A percentile compares a stretch with the other conserved stretches of the same genome.
Evolutionary conservation across 2,329 filamentous ascomycete genomes (phyloP).

Genomic region (Xylariaceae sp.): DNA sequence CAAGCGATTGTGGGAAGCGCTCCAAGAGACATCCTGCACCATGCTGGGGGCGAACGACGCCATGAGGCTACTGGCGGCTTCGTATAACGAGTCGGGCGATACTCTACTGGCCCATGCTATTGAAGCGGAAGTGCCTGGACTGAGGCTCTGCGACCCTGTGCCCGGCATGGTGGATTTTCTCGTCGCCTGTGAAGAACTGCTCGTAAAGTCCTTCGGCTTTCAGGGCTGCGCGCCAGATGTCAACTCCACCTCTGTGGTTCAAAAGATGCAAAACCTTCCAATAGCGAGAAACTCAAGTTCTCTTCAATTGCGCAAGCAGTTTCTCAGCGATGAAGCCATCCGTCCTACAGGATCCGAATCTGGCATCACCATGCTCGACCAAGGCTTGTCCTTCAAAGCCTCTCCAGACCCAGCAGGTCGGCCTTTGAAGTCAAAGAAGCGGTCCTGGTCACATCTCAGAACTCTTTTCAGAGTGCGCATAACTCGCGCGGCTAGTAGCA

Average conservation of each 20-base stretch:
- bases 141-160: conserved; percentile 13
- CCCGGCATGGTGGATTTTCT: conserved; percentile 15
- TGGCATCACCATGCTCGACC: conserved; percentile 3
- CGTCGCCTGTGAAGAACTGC: conserved; percentile 11
- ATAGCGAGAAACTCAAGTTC: conserved; percentile 14
- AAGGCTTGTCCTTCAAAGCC: neutral
- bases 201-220: conserved; percentile 9
- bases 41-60: conserved; percentile 11
- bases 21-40: conserved; percentile 8
- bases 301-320: conserved; percentile 12
- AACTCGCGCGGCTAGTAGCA: conserved; percentile 1
- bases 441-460: conserved; percentile 16
- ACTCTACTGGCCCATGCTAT: conserved; percentile 13
- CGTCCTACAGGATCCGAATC: too few relatives aligned
- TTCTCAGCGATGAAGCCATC: conserved; percentile 1
- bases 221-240: conserved; percentile 5
- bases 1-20: conserved; percentile 13
- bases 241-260: conserved; percentile 2
- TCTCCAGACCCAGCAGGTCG: neutral
- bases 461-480: conserved; percentile 8
- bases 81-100: conserved; percentile 15
- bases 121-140: conserved; percentile 14
- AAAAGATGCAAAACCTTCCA: conserved; percentile 12
- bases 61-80: conserved; percentile 13
- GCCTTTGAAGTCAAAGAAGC: conserved; percentile 9